Evolutionary conservation across 768 basidiomycete species (phyloP).

Genomic region (Hirschioporus abietinus): DNA sequence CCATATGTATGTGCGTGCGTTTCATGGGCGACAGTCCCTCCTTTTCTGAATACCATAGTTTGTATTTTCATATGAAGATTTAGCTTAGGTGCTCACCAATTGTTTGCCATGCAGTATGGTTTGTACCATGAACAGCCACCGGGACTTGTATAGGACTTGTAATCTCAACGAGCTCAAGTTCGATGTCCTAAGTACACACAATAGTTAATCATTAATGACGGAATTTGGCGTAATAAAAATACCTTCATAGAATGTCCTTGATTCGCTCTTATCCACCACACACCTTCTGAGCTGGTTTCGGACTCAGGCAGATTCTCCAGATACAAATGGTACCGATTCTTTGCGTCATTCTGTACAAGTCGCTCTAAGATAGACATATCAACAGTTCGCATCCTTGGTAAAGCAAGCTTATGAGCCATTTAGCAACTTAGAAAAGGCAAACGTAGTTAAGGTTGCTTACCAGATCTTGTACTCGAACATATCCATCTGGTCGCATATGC

Average conservation of each 20-base stretch:
- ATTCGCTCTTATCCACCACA: constrained; percentile 89
- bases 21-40: constrained; percentile 80
- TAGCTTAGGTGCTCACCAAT: constrained; percentile 48
- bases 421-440: constrained; percentile 13
- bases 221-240: constrained; percentile 8
- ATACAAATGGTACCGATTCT: constrained; percentile 57
- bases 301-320: constrained; percentile 36
- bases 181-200: constrained; percentile 46
- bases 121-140: constrained; percentile 83
- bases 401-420: constrained; percentile 47
- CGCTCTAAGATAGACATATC: constrained; percentile 49
- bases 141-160: constrained; percentile 57
- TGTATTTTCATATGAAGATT: background rate
- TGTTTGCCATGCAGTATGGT: constrained; percentile 55
- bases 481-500: constrained; percentile 78
- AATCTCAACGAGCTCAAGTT: constrained; percentile 61
- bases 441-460: constrained; percentile 38
- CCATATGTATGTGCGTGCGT: constrained; percentile 90
- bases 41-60: constrained; percentile 37
- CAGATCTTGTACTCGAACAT: constrained; percentile 73
- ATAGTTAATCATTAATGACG: constrained; percentile 2
- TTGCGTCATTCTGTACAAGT: constrained; percentile 64
- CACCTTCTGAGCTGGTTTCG: constrained; percentile 23
- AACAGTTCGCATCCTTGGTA: constrained; percentile 61
- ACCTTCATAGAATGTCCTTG: constrained; percentile 88